These are phyloP conservation scores for Teunomyces stri DNA, from an alignment of 805 yeast genomes.

Conservation along the genomic window DNA sequence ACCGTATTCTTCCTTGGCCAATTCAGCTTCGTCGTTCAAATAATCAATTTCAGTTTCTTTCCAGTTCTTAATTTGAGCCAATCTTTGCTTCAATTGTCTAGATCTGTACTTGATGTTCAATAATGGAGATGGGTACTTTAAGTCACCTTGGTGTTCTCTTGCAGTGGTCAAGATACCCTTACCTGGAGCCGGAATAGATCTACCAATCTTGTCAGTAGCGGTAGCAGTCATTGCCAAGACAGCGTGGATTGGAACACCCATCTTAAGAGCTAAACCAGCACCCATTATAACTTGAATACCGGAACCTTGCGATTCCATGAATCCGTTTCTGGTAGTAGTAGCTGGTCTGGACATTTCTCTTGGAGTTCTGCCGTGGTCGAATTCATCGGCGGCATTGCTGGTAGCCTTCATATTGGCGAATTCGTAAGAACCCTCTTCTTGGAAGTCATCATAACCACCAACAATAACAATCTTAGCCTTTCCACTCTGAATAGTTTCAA, in stretches of 20 bases:
- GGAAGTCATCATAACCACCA: slow-evolving; percentile 99
- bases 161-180: slow-evolving; percentile 99
- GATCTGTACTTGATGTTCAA: slow-evolving; percentile 90
- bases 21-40: slow-evolving; percentile 68
- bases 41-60: slow-evolving; percentile 73
- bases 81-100: slow-evolving; percentile 82
- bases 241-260: slow-evolving; percentile 99
- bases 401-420: slow-evolving; percentile 99
- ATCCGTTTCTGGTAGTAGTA: slow-evolving; percentile 93
- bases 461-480: slow-evolving; percentile 95
- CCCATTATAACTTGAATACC: slow-evolving; percentile 97
- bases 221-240: slow-evolving; percentile 92
- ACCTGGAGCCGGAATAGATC: slow-evolving; percentile 99
- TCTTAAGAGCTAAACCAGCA: slow-evolving; percentile 87
- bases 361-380: slow-evolving; percentile 96
- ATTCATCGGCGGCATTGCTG: slow-evolving; percentile 81
- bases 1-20: slow-evolving; percentile 51
- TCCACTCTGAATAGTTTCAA: slow-evolving; percentile 88
- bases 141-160: slow-evolving; percentile 81
- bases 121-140: slow-evolving; percentile 76
- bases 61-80: slow-evolving; percentile 77
- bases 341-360: slow-evolving; percentile 98
- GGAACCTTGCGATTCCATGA: slow-evolving; percentile 99
- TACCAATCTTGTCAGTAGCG: slow-evolving; percentile 97
- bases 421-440: slow-evolving; percentile 97